Evolutionary conservation across 2,329 filamentous ascomycete species (phyloP).

Genomic region (Diplodia seriata): DNA sequence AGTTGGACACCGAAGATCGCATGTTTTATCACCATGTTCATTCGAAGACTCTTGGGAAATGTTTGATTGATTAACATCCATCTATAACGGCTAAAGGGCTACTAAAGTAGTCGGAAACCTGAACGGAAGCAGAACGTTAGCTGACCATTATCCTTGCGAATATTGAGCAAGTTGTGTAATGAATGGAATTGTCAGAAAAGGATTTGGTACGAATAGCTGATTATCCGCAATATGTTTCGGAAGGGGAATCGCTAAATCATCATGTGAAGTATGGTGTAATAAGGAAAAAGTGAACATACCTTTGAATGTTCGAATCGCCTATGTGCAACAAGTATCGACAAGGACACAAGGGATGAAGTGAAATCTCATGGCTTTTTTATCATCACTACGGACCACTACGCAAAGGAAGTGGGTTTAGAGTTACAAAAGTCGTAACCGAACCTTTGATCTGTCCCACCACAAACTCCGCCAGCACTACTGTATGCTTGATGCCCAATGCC

Average conservation of each 20-base stretch:
- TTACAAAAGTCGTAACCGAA: conserved; percentile 31
- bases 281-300: conserved; percentile 9
- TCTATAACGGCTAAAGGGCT: neutral
- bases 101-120: neutral
- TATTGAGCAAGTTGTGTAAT: neutral
- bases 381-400: conserved; percentile 29
- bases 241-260: conserved; percentile 30
- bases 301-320: neutral
- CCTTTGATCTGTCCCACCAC: conserved; percentile 30
- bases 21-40: too few relatives aligned
- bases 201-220: conserved; percentile 29
- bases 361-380: conserved; percentile 28
- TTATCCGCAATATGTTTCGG: conserved; percentile 14
- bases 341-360: conserved; percentile 30
- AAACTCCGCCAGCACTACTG: conserved; percentile 29
- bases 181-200: neutral
- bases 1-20: too few relatives aligned
- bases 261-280: neutral
- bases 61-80: neutral
- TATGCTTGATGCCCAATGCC: conserved; percentile 32
- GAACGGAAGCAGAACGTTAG: conserved; percentile 3
- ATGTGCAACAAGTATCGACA: conserved; percentile 20
- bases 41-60: too few relatives aligned
- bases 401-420: conserved; percentile 28
- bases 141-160: neutral